Evolutionary conservation across 768 basidiomycete genomes (phyloP), one percentile per base, ranked within the genome.

Genomic region (Leucocoprinus leucothites): DNA sequence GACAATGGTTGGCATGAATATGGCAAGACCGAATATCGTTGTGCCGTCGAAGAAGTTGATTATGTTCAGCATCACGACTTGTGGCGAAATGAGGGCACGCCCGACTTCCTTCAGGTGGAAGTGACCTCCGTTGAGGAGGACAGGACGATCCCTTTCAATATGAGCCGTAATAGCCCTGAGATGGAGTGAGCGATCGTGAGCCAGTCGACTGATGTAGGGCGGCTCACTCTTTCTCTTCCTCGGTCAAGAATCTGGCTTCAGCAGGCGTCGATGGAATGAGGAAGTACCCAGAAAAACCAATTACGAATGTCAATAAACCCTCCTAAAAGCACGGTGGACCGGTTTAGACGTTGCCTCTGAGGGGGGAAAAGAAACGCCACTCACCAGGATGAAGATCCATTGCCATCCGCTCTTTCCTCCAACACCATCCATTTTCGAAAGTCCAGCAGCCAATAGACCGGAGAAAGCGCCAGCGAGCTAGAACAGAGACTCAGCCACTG

Each of bases 381-480:
- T 80, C 78, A 84, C 45, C 16, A 81, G 40, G 36, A 82, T 80
- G 59, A 82, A 82, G 59, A 83, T 76, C 84, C 81, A 85, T 31
- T 78, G 71, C 84, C 84, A 86, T 1, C 80, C 83, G 1, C 75
- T 70, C 46, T 67, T 71, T 14, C 76, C 74, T 1, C 70, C 65
- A 16, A 63, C 63, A 19, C 77, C 78, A 31, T 80, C 58, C 69
- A 87, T 78, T 14, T 77, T 64, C 8, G 73, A 67, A 46, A 87
- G 81, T 1, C 69, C 82, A 34, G 75, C 67, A 1, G 84, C 83
- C 1, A 87, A 69, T 3, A 87, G 66, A 42, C 85, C 85, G 6
- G 80, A 81, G 60, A 85, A 84, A 0, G 80, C 77, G 8, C 81
- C 79, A 0, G 82, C 44, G 25, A 62, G 57, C 46, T 58, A 22